Percentiles rank a stretch among this genome's conserved stretches.
Conservation (phyloP, 257 asterid genomes). For the Lycium ferocissimum region DNA sequence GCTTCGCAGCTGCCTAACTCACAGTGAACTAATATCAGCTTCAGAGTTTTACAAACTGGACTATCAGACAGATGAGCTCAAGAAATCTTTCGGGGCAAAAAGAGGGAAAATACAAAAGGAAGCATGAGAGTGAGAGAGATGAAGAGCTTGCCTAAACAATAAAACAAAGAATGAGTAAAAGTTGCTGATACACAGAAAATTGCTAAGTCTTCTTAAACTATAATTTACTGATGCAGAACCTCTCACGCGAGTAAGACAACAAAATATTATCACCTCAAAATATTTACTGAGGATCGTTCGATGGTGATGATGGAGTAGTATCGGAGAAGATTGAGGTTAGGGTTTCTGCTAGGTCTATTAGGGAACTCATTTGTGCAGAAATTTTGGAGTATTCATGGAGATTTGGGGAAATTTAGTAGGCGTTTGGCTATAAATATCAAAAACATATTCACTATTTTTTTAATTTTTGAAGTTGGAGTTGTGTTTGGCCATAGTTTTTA, state of each 20-base stretch:
- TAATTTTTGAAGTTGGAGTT: no score
- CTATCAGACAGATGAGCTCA: background rate
- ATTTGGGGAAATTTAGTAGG: background rate
- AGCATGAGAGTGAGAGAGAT: background rate
- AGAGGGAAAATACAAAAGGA: background rate
- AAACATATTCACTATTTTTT: no score
- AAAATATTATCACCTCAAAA: no score
- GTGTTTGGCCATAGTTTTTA: no score
- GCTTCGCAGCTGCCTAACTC: background rate
- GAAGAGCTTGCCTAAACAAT: background rate
- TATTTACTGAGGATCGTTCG: constrained; percentile 40
- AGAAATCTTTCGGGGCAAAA: background rate
- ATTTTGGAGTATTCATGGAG: background rate
- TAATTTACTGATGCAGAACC: no score
- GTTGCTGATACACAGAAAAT: background rate
- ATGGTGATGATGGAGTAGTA: constrained; percentile 42
- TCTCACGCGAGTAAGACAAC: no score
- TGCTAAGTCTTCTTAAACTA: background rate
- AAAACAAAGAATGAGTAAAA: background rate
- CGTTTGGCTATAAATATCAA: no score
- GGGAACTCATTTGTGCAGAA: constrained; percentile 59
- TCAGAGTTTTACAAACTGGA: background rate
- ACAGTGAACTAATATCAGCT: background rate
- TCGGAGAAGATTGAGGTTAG: constrained; percentile 69
- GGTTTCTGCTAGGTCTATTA: constrained; percentile 63